These are phyloP conservation scores for Triticum urartu DNA, from an alignment of 176 grass and related monocot genomes.

Conservation along the genomic window DNA sequence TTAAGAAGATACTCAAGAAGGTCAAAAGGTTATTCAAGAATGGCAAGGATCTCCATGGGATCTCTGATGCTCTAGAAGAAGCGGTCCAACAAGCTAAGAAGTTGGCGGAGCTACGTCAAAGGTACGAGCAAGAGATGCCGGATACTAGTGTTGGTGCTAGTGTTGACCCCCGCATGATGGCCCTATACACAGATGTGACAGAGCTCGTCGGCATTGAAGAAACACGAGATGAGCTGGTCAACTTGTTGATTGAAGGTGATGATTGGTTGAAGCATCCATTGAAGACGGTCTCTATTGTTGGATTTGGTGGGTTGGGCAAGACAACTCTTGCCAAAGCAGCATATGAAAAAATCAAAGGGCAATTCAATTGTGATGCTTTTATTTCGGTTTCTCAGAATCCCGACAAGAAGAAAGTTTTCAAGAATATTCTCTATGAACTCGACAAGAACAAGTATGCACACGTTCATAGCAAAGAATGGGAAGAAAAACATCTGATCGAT, in stretches of 20 bases:
- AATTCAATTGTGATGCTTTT: neutral
- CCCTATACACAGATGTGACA: neutral
- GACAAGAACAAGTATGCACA: neutral
- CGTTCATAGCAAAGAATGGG: neutral
- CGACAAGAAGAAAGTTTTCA: neutral
- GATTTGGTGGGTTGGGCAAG: neutral
- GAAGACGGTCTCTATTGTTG: neutral
- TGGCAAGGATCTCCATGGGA: neutral
- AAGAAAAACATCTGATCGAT: neutral
- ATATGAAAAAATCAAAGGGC: neutral
- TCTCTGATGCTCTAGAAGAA: neutral
- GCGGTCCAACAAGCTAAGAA: neutral
- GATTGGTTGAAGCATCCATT: neutral
- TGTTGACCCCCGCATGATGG: neutral
- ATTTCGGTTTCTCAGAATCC: neutral
- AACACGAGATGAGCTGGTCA: neutral
- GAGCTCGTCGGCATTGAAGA: neutral
- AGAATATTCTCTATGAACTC: neutral
- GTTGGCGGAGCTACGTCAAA: neutral
- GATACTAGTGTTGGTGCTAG: neutral
- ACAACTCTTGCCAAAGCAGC: neutral
- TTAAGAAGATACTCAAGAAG: neutral
- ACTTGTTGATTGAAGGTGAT: neutral
- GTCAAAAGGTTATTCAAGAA: neutral
- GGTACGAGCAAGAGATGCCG: neutral